A percentile compares a stretch with the other conserved stretches of the same genome.
Evolutionary conservation across 352 stramenopile genomes (phyloP).

Genomic region (Globisporangium canariense): DNA sequence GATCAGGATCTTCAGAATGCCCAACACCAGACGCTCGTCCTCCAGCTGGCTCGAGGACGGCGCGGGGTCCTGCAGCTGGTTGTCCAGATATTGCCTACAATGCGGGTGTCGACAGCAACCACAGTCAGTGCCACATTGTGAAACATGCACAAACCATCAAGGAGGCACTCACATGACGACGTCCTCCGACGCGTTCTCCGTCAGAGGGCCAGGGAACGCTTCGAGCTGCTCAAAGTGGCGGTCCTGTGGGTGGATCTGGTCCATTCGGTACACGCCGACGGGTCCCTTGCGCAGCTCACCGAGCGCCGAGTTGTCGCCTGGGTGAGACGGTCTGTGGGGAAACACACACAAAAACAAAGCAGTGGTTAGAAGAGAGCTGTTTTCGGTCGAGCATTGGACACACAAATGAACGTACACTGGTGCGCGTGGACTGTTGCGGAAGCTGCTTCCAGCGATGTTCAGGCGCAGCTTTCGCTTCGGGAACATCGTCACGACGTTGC

Average conservation of each 20-base stretch:
- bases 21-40: constrained; percentile 65
- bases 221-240: constrained; percentile 66
- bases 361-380: constrained; percentile 8
- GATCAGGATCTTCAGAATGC: constrained; percentile 66
- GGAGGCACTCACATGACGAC: constrained; percentile 39
- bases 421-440: constrained; percentile 62
- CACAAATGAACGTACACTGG: constrained; percentile 36
- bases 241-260: constrained; percentile 72
- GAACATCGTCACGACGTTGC: constrained; percentile 89
- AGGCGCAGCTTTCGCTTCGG: constrained; percentile 80
- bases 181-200: constrained; percentile 57
- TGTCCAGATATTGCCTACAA: constrained; percentile 51
- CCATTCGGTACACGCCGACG: constrained; percentile 76
- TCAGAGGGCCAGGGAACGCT: constrained; percentile 74
- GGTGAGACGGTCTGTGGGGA: constrained; percentile 40
- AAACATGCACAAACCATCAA: background rate
- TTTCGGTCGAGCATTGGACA: background rate
- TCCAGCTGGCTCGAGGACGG: constrained; percentile 38
- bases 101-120: background rate
- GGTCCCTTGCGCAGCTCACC: constrained; percentile 78
- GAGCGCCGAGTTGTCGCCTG: constrained; percentile 41
- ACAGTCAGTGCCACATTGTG: background rate
- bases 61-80: constrained; percentile 39
- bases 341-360: background rate
- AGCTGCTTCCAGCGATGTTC: constrained; percentile 51